A percentile compares a stretch with the other conserved stretches of the same genome.
Conservation (phyloP, 257 asterid species). For the Dorcoceras hygrometricum region DNA sequence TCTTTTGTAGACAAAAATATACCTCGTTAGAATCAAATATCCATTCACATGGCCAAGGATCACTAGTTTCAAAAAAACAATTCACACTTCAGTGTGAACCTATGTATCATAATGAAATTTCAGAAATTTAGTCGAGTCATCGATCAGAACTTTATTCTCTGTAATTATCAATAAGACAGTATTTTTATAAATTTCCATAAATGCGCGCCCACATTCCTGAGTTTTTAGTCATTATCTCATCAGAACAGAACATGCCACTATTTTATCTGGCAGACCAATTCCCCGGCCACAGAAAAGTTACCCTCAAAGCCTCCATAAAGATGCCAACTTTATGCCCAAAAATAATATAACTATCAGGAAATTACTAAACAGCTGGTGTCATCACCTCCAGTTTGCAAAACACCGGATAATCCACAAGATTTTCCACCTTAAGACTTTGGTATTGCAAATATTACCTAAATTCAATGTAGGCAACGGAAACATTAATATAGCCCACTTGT, state of each 20-base stretch:
- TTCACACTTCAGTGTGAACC: no score
- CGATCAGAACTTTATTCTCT: no score
- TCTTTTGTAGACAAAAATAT: no score
- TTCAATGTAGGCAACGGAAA: conserved; percentile 8
- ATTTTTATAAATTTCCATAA: no score
- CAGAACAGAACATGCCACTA: neutral
- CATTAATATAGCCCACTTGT: conserved; percentile 23
- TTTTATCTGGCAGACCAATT: neutral
- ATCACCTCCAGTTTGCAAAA: neutral
- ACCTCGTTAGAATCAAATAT: no score
- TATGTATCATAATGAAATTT: no score
- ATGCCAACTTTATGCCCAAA: conserved; percentile 4
- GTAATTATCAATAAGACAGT: no score
- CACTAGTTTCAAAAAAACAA: no score
- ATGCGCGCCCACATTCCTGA: no score
- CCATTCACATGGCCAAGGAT: no score
- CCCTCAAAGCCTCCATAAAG: conserved; percentile 8
- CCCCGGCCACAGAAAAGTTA: conserved; percentile 19
- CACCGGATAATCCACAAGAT: neutral
- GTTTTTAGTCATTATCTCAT: no score
- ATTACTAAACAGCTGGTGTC: neutral
- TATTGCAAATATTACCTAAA: conserved; percentile 11
- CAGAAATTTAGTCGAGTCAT: no score
- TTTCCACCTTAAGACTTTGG: conserved; percentile 17
- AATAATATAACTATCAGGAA: neutral